A percentile compares a stretch with the other conserved stretches of the same genome.
These are phyloP conservation scores for Epichloe hybrida DNA, from an alignment of 2,329 filamentous ascomycete species.

Conservation along the genomic window DNA sequence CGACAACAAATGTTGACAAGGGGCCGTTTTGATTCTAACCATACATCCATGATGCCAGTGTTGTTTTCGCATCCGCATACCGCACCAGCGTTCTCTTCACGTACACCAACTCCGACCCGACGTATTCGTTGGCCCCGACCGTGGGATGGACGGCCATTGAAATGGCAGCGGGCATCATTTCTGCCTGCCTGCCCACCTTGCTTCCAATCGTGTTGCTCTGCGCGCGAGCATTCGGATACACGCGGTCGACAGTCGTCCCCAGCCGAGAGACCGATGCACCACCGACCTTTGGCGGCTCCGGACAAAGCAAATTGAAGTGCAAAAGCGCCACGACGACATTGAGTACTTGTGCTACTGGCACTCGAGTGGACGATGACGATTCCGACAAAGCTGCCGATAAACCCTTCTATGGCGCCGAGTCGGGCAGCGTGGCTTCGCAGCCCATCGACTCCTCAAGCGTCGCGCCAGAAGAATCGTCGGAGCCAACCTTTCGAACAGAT, in stretches of 20 bases:
- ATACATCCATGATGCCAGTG: conserved; percentile 14
- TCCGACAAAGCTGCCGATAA: conserved; percentile 2
- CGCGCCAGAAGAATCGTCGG: not conserved
- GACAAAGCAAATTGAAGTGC: not conserved
- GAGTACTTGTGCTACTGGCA: conserved; percentile 8
- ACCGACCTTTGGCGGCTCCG: conserved; percentile 12
- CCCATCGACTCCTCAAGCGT: not conserved
- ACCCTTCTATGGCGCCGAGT: conserved; percentile 19
- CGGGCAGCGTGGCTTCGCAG: conserved; percentile 9
- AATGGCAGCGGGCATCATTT: conserved; percentile 36
- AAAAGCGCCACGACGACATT: conserved; percentile 10
- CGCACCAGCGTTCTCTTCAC: conserved; percentile 33
- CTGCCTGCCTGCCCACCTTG: conserved; percentile 39
- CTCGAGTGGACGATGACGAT: conserved; percentile 3
- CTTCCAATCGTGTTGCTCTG: conserved; percentile 28
- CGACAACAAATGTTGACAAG: not conserved
- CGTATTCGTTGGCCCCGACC: conserved; percentile 32
- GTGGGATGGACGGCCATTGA: conserved; percentile 36
- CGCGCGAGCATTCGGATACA: conserved; percentile 27
- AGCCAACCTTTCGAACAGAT: conserved; percentile 19
- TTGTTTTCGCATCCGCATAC: conserved; percentile 34
- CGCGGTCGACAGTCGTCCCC: conserved; percentile 11
- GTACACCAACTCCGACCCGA: conserved; percentile 26
- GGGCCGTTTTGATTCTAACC: not conserved
- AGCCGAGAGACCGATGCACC: conserved; percentile 13